Evolutionary conservation across 1,284 basidiomycete species (phyloP).

Genomic region (Leccinum pseudoinsigne): DNA sequence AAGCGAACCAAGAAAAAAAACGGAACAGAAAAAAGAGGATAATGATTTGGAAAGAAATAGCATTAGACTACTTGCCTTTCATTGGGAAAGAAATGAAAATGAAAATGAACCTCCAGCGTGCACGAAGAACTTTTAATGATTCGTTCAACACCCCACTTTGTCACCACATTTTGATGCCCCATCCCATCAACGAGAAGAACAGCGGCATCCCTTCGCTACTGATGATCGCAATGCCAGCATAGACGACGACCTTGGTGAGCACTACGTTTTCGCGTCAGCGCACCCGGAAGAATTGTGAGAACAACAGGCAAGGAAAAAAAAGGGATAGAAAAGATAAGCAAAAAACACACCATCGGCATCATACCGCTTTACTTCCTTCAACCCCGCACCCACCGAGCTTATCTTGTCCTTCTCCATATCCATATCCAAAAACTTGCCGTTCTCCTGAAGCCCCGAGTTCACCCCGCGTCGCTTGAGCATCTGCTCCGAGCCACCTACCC

Average conservation of each 20-base stretch:
- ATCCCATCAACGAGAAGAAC: conserved; percentile 68
- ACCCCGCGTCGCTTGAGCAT: conserved; percentile 26
- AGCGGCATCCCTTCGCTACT: conserved; percentile 63
- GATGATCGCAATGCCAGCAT: conserved; percentile 80
- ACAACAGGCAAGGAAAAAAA: background rate
- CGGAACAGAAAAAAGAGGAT: background rate
- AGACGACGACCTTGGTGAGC: conserved; percentile 90
- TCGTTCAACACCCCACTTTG: background rate
- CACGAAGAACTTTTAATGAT: background rate
- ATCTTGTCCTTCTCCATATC: conserved; percentile 22
- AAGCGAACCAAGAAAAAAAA: background rate
- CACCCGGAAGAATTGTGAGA: background rate
- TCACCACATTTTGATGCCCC: conserved; percentile 49
- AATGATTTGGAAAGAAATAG: background rate
- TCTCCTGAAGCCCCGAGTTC: conserved; percentile 4
- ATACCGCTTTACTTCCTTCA: conserved; percentile 55
- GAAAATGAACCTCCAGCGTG: background rate
- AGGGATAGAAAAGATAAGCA: conserved; percentile 14
- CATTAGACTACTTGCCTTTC: background rate
- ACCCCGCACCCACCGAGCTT: conserved; percentile 29
- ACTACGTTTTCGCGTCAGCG: conserved; percentile 46
- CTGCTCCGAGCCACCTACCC: conserved; percentile 25
- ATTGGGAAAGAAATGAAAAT: background rate
- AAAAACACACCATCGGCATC: conserved; percentile 79
- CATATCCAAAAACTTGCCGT: background rate